Evolutionary conservation across 495 filamentous ascomycete species (phyloP).

Genomic region (Lasiosphaeris hirsuta): DNA sequence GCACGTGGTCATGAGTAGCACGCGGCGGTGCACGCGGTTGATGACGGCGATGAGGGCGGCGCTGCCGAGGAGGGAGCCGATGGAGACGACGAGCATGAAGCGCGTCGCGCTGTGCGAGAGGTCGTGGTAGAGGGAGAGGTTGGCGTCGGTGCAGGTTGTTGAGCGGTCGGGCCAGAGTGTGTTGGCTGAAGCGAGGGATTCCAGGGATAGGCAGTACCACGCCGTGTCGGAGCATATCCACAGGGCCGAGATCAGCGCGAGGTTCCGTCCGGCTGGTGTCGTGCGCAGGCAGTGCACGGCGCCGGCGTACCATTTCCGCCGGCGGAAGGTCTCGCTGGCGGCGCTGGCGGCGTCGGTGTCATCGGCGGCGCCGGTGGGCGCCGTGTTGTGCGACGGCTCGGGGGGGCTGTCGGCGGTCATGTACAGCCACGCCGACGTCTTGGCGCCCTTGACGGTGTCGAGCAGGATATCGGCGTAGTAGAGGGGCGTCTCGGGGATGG

Average conservation of each 20-base stretch:
- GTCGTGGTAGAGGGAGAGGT: constrained; percentile 13
- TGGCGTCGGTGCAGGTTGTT: too few species aligned
- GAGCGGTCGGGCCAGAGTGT: constrained; percentile 14
- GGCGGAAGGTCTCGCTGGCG: constrained; percentile 58
- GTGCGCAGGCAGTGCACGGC: constrained; percentile 10
- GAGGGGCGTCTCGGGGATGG: constrained; percentile 66
- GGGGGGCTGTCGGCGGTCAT: too few species aligned
- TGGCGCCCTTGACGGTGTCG: constrained; percentile 18
- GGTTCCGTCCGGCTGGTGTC: constrained; percentile 9
- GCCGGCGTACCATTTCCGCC: constrained; percentile 61
- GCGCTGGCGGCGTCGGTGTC: constrained; percentile 38
- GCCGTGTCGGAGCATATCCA: constrained; percentile 55
- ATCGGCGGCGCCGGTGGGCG: too few species aligned
- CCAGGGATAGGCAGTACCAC: constrained; percentile 64
- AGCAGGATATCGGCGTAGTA: constrained; percentile 60
- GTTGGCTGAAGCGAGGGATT: constrained; percentile 21
- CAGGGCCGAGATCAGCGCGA: constrained; percentile 60
- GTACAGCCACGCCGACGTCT: constrained; percentile 11
- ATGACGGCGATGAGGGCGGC: constrained; percentile 26
- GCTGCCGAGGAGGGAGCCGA: constrained; percentile 32
- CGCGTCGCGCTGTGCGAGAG: constrained; percentile 17
- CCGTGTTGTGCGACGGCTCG: too few species aligned
- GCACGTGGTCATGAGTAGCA: constrained; percentile 26
- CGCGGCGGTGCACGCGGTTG: constrained; percentile 30
- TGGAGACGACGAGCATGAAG: constrained; percentile 32